phyloP scores from a whole-genome alignment of 257 asterid species.

The Fraxinus americana region DNA sequence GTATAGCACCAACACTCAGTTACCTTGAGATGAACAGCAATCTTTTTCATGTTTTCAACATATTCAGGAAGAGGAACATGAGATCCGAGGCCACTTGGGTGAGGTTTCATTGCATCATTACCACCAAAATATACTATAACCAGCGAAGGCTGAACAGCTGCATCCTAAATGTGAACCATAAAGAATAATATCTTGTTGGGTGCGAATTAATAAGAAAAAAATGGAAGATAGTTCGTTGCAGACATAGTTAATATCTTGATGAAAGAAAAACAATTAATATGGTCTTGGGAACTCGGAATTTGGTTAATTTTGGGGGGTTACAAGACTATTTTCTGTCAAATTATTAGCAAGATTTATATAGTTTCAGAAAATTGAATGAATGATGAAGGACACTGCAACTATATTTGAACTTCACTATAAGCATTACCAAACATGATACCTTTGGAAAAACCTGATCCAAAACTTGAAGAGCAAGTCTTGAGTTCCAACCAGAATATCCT shows the following conservation, averaged over 20 bases:
- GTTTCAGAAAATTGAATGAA: conserved; percentile 6
- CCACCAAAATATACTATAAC: conserved; percentile 90
- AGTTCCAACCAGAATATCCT: conserved; percentile 92
- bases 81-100: conserved; percentile 70
- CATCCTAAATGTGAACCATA: conserved; percentile 44
- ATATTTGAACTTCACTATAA: background rate
- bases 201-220: background rate
- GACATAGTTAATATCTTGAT: background rate
- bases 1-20: background rate
- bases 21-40: conserved; percentile 61
- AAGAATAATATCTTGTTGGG: background rate
- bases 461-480: conserved; percentile 72
- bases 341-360: background rate
- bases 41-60: conserved; percentile 77
- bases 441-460: conserved; percentile 65
- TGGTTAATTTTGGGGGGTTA: background rate
- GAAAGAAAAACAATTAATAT: background rate
- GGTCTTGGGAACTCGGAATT: background rate
- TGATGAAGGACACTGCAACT: background rate
- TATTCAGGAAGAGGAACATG: conserved; percentile 87
- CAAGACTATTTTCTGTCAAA: background rate
- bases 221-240: background rate
- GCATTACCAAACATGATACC: conserved; percentile 42
- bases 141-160: conserved; percentile 66
- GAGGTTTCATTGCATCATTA: conserved; percentile 70